Percentiles rank a stretch among this genome's conserved stretches.
These are phyloP conservation scores for Coemansia umbellata DNA, from an alignment of 192 early-diverging fungal species.

Conservation along the genomic window DNA sequence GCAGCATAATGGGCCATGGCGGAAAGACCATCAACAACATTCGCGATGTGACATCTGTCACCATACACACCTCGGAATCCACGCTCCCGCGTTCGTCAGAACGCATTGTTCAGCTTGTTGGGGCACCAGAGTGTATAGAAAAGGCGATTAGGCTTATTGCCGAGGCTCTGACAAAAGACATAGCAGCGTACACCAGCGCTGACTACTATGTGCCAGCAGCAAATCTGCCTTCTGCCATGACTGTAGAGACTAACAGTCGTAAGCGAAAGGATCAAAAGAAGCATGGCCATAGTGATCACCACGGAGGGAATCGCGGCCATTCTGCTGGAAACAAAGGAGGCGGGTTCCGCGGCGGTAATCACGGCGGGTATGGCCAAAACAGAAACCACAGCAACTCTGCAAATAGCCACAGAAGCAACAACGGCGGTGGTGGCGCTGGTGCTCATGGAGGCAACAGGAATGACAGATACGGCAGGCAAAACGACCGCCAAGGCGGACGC, in stretches of 20 bases:
- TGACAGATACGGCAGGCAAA: constrained; percentile 19
- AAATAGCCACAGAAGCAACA: neutral
- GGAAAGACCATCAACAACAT: constrained; percentile 48
- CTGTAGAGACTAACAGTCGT: constrained; percentile 37
- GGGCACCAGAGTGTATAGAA: constrained; percentile 30
- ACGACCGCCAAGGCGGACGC: constrained; percentile 23
- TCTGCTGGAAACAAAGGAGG: constrained; percentile 9
- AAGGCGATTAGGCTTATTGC: constrained; percentile 38
- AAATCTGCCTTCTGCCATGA: constrained; percentile 48
- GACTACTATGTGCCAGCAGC: constrained; percentile 45
- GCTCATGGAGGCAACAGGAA: constrained; percentile 6
- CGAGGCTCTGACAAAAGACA: constrained; percentile 35
- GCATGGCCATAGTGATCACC: constrained; percentile 13
- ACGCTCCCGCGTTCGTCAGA: constrained; percentile 40
- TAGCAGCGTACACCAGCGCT: constrained; percentile 25
- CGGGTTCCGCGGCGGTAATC: constrained; percentile 7
- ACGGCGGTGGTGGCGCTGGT: neutral
- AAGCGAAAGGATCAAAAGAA: constrained; percentile 34
- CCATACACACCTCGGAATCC: constrained; percentile 45
- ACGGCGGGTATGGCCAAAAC: neutral
- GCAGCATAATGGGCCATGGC: constrained; percentile 52
- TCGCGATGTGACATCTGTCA: constrained; percentile 28
- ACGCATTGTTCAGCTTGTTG: constrained; percentile 40
- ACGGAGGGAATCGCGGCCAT: constrained; percentile 10
- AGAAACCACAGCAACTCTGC: constrained; percentile 2